These are phyloP conservation scores for Lactifluus rugatus DNA, from an alignment of 768 basidiomycete genomes.

Conservation along the genomic window DNA sequence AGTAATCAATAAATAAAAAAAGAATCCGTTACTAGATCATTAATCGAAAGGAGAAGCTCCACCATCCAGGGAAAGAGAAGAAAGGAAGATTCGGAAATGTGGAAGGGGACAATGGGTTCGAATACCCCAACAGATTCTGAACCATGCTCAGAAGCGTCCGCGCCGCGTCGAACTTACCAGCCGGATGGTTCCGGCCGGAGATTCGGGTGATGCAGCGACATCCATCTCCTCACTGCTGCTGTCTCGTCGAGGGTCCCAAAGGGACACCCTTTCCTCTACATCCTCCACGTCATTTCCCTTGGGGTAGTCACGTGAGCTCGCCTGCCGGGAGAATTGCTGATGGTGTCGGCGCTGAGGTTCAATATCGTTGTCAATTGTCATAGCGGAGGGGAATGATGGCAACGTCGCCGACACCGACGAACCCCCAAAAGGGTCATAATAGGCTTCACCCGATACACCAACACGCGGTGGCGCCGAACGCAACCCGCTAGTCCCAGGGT, in stretches of 20 bases:
- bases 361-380: background rate
- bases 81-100: background rate
- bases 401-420: conserved; percentile 1
- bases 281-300: conserved; percentile 37
- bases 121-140: background rate
- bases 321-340: conserved; percentile 31
- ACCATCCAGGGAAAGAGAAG: background rate
- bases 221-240: conserved; percentile 2
- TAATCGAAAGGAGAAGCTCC: background rate
- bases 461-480: conserved; percentile 16
- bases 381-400: conserved; percentile 2
- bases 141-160: conserved; percentile 2
- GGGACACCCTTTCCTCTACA: conserved; percentile 48
- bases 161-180: conserved; percentile 6
- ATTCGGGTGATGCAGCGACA: background rate
- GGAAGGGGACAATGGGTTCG: background rate
- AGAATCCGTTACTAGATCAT: conserved; percentile 8
- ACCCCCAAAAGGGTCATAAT: conserved; percentile 10
- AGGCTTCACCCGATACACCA: background rate
- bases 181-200: conserved; percentile 15
- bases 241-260: conserved; percentile 29
- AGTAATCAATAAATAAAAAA: background rate
- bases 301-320: conserved; percentile 32
- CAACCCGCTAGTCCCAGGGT: background rate
- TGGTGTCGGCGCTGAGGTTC: conserved; percentile 8